These are phyloP conservation scores for Boletus fagicola DNA, from an alignment of 768 basidiomycete species.

Conservation along the genomic window DNA sequence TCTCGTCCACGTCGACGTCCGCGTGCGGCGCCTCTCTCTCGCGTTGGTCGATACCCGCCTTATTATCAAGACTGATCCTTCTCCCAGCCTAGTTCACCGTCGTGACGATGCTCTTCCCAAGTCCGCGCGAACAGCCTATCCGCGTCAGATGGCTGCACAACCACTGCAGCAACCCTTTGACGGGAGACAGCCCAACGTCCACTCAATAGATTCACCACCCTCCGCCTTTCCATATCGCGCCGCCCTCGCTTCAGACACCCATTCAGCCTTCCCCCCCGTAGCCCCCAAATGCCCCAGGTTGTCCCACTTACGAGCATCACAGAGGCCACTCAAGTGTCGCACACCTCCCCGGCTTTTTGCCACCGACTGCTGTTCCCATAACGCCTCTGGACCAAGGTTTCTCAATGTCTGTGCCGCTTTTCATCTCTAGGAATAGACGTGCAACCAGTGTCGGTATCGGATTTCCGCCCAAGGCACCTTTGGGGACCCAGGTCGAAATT, in stretches of 20 bases:
- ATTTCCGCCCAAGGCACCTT: constrained; percentile 82
- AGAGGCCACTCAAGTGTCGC: constrained; percentile 57
- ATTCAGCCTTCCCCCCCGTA: constrained; percentile 62
- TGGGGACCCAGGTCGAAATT: constrained; percentile 81
- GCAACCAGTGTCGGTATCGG: constrained; percentile 69
- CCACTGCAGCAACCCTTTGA: constrained; percentile 55
- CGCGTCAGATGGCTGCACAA: constrained; percentile 32
- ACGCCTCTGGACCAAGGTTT: constrained; percentile 62
- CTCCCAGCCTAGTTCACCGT: background rate
- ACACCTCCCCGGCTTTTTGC: constrained; percentile 61
- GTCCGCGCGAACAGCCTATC: background rate
- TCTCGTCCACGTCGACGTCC: constrained; percentile 9
- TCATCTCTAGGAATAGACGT: constrained; percentile 60
- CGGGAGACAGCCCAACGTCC: constrained; percentile 50
- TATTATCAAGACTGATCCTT: background rate
- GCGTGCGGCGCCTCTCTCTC: background rate
- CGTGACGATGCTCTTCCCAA: background rate
- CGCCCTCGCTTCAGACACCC: constrained; percentile 60
- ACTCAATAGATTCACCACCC: constrained; percentile 59
- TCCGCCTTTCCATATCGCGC: constrained; percentile 43
- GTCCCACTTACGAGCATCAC: constrained; percentile 52
- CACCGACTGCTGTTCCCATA: constrained; percentile 53
- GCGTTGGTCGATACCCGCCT: background rate
- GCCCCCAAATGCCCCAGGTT: constrained; percentile 49
- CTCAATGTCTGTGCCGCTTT: constrained; percentile 52